phyloP scores from a whole-genome alignment of 257 asterid genomes.

The Verbascum thapsus region DNA sequence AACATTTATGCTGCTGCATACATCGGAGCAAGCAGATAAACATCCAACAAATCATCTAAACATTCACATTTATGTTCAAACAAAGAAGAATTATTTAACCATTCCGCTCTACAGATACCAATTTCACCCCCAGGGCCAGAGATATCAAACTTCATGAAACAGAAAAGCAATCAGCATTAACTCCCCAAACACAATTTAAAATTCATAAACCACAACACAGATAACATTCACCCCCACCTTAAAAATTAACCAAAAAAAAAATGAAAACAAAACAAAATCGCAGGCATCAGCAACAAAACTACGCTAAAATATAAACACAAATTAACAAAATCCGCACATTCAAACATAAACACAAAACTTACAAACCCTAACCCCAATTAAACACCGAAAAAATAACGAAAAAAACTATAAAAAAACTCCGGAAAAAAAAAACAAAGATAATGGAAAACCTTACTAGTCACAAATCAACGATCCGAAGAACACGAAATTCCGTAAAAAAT shows the following conservation, averaged over 20 bases:
- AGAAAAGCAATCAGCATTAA: not conserved
- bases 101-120: not conserved
- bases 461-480: conserved; percentile 38
- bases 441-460: conserved; percentile 31
- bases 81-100: not conserved
- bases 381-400: not conserved
- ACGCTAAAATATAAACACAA: conserved; percentile 3
- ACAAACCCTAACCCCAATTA: conserved; percentile 29
- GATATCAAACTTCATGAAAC: not conserved
- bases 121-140: not conserved
- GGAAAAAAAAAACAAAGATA: not conserved
- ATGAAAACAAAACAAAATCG: not conserved
- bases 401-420: not conserved
- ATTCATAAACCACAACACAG: conserved; percentile 24
- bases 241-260: not conserved
- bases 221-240: not conserved
- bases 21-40: conserved; percentile 18
- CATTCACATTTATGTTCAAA: conserved; percentile 11
- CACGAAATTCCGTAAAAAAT: conserved; percentile 29
- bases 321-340: conserved; percentile 18
- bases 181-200: conserved; percentile 10
- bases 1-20: conserved; percentile 4
- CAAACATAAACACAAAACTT: conserved; percentile 17
- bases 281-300: not conserved
- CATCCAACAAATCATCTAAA: not conserved